phyloP scores from a whole-genome alignment of 73 alveolate species.

The Uronychia binucleata region DNA sequence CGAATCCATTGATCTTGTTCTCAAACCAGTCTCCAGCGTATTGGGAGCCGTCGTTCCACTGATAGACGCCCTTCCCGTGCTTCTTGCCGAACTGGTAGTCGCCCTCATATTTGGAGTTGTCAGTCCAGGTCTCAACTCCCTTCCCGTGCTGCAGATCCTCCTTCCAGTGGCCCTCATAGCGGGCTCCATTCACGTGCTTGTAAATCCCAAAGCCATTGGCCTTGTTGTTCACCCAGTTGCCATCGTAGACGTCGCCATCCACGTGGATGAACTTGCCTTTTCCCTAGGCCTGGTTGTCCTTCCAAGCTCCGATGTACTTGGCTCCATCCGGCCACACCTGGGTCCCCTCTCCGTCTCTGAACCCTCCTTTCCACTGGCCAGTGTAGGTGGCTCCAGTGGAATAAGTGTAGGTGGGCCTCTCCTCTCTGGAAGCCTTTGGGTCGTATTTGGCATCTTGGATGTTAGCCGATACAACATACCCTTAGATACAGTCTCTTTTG shows the following conservation, averaged over 20 bases:
- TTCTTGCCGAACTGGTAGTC: constrained; percentile 60
- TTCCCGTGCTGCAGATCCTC: constrained; percentile 24
- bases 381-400: constrained; percentile 64
- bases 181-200: constrained; percentile 13
- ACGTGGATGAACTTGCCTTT: constrained; percentile 24
- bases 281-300: constrained; percentile 43
- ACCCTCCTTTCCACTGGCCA: constrained; percentile 85
- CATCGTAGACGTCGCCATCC: constrained; percentile 30
- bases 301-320: constrained; percentile 36
- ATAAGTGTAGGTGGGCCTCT: constrained; percentile 52
- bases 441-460: not conserved
- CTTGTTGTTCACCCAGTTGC: constrained; percentile 22
- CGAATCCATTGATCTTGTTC: constrained; percentile 72
- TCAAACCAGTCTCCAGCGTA: constrained; percentile 78
- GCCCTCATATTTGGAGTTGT: constrained; percentile 59
- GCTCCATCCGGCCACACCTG: constrained; percentile 82
- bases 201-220: constrained; percentile 26
- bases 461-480: not conserved
- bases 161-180: constrained; percentile 24
- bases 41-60: constrained; percentile 77
- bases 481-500: constrained; percentile 47
- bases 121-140: constrained; percentile 28
- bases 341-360: constrained; percentile 76
- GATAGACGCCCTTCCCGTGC: constrained; percentile 76
- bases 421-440: not conserved